Evolutionary conservation across 331 rosid species (phyloP).

Genomic region (Prunus yedoensis): DNA sequence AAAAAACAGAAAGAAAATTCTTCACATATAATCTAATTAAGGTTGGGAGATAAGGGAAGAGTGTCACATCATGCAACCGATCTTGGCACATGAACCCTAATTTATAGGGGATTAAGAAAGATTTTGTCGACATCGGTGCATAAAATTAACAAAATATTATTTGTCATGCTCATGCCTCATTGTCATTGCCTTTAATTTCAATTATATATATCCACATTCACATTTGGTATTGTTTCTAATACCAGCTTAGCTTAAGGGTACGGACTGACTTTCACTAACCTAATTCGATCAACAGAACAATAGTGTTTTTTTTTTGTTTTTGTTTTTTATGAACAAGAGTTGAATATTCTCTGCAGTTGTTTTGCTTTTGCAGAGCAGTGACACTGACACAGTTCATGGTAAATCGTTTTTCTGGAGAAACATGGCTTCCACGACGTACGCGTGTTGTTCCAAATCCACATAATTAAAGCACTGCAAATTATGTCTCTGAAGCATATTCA

Average conservation of each 20-base stretch:
- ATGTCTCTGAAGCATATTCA: conserved; percentile 12
- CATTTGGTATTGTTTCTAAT: background rate
- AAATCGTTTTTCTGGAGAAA: background rate
- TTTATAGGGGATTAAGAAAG: background rate
- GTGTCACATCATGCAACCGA: conserved; percentile 18
- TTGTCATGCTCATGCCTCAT: background rate
- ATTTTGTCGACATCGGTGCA: no score
- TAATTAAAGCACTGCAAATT: conserved; percentile 19
- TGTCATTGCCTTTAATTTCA: background rate
- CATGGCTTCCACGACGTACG: background rate
- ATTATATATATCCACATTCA: background rate
- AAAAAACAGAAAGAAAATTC: no score
- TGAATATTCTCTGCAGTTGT: no score
- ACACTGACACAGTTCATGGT: background rate
- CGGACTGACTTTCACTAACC: background rate
- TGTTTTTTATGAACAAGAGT: no score
- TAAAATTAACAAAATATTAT: background rate
- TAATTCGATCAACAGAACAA: background rate
- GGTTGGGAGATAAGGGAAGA: background rate
- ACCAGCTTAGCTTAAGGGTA: background rate
- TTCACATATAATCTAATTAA: no score
- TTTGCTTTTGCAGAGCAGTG: background rate
- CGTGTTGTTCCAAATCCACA: conserved; percentile 4
- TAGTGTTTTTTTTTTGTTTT: no score
- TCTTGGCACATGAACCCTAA: conserved; percentile 5